A percentile compares a stretch with the other conserved stretches of the same genome.
Conservation (phyloP, 2,329 filamentous ascomycete genomes). For the Lecanosticta acicola region DNA sequence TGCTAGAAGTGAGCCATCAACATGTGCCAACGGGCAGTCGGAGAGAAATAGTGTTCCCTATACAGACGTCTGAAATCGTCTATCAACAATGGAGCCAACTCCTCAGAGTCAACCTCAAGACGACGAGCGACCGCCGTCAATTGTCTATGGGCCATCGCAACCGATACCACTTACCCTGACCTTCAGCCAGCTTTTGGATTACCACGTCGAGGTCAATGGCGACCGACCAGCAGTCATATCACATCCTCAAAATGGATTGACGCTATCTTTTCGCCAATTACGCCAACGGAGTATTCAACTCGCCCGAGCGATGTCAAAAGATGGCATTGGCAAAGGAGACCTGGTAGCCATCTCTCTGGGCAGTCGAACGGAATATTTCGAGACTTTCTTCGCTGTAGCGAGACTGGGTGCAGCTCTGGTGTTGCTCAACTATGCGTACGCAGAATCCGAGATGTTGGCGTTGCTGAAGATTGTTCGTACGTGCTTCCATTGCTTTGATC, state of each 20-base stretch:
- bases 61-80: too few species aligned
- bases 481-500: slow-evolving; percentile 17
- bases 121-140: slow-evolving; percentile 23
- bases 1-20: too few species aligned
- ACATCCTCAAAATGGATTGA: slow-evolving; percentile 22
- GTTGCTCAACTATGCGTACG: slow-evolving; percentile 71
- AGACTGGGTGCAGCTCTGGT: slow-evolving; percentile 45
- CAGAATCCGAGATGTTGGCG: slow-evolving; percentile 61
- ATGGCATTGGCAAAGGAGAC: slow-evolving; percentile 26
- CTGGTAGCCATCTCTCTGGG: slow-evolving; percentile 29
- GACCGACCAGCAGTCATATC: slow-evolving; percentile 26
- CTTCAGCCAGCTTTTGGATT: slow-evolving; percentile 26
- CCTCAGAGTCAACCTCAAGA: slow-evolving; percentile 2
- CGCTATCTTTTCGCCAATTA: slow-evolving; percentile 21
- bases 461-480: slow-evolving; percentile 60
- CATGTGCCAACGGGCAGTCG: too few species aligned
- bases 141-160: slow-evolving; percentile 25
- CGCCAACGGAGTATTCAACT: slow-evolving; percentile 24
- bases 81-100: too few species aligned
- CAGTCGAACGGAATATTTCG: slow-evolving; percentile 29
- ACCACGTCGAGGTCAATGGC: slow-evolving; percentile 25
- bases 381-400: slow-evolving; percentile 33
- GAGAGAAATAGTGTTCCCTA: too few species aligned
- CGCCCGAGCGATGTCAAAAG: slow-evolving; percentile 25
- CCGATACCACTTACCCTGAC: slow-evolving; percentile 28